Percentiles rank a stretch among this genome's conserved stretches.
Conservation (phyloP, 2,329 filamentous ascomycete genomes). For the Graphilbum sp. region DNA sequence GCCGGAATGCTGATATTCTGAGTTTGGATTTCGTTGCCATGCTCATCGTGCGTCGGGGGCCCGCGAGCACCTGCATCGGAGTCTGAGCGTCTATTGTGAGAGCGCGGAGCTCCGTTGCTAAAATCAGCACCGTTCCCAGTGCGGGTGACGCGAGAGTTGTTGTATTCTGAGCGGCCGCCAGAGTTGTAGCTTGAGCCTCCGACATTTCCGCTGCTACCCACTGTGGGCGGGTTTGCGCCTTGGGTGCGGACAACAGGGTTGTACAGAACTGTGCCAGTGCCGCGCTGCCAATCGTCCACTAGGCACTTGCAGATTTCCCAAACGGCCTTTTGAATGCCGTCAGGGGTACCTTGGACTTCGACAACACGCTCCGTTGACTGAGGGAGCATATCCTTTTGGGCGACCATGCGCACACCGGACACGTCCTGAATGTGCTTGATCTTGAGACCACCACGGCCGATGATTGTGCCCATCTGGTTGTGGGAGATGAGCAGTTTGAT, state of each 20-base stretch:
- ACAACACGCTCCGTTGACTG: slow-evolving; percentile 97
- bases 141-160: slow-evolving; percentile 63
- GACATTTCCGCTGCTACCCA: slow-evolving; percentile 27
- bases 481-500: slow-evolving; percentile 97
- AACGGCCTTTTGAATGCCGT: slow-evolving; percentile 86
- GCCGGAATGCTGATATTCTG: slow-evolving; percentile 99
- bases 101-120: slow-evolving; percentile 56
- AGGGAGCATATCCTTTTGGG: slow-evolving; percentile 98
- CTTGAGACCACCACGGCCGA: slow-evolving; percentile 88
- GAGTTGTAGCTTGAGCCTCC: slow-evolving; percentile 16
- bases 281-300: slow-evolving; percentile 93
- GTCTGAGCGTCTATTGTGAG: slow-evolving; percentile 65
- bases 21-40: slow-evolving; percentile 93
- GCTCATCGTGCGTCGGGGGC: slow-evolving; percentile 80
- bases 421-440: slow-evolving; percentile 99
- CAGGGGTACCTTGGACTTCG: slow-evolving; percentile 86
- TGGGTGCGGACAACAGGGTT: slow-evolving; percentile 89
- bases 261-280: slow-evolving; percentile 92
- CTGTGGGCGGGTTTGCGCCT: slow-evolving; percentile 30
- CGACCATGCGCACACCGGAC: slow-evolving; percentile 95
- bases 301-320: slow-evolving; percentile 99
- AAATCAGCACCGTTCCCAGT: slow-evolving; percentile 97
- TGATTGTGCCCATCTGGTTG: slow-evolving; percentile 99
- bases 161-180: slow-evolving; percentile 35
- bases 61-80: slow-evolving; percentile 67